phyloP scores from a whole-genome alignment of 2,329 filamentous ascomycete species.

The Penicillium expansum region DNA sequence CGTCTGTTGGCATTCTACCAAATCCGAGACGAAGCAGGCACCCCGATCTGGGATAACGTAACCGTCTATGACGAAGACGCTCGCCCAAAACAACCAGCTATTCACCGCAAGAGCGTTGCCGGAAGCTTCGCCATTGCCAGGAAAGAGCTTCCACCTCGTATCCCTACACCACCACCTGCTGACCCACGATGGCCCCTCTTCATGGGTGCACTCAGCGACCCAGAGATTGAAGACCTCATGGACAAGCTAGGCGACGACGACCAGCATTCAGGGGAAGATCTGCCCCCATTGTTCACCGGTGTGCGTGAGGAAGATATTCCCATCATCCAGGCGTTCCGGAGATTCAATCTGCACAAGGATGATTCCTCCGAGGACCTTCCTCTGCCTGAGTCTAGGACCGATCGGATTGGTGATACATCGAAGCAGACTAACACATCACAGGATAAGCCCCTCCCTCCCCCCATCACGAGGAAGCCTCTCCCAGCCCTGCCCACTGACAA shows the following conservation, averaged over 20 bases:
- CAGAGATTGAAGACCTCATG: not conserved
- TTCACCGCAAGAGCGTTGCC: no score
- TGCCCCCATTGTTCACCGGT: not conserved
- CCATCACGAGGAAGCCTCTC: not conserved
- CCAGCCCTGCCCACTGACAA: not conserved
- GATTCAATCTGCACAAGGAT: not conserved
- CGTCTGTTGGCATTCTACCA: not conserved
- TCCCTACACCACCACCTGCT: not conserved
- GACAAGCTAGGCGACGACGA: not conserved
- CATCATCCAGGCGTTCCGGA: not conserved
- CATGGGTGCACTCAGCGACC: not conserved
- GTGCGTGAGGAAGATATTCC: not conserved
- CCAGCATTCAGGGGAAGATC: not conserved
- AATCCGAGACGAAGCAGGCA: not conserved
- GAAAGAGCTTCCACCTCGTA: not conserved
- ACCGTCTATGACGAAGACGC: not conserved
- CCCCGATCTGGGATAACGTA: not conserved
- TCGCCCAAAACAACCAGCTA: not conserved
- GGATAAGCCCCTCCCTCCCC: not conserved
- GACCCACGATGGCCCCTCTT: constrained; percentile 1
- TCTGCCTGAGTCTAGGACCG: not conserved
- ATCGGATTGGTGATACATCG: not conserved
- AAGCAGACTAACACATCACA: not conserved
- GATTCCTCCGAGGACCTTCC: not conserved
- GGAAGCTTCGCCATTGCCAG: not conserved